Conservation (phyloP, 1,284 basidiomycete species). For the Trametes versicolor region DNA sequence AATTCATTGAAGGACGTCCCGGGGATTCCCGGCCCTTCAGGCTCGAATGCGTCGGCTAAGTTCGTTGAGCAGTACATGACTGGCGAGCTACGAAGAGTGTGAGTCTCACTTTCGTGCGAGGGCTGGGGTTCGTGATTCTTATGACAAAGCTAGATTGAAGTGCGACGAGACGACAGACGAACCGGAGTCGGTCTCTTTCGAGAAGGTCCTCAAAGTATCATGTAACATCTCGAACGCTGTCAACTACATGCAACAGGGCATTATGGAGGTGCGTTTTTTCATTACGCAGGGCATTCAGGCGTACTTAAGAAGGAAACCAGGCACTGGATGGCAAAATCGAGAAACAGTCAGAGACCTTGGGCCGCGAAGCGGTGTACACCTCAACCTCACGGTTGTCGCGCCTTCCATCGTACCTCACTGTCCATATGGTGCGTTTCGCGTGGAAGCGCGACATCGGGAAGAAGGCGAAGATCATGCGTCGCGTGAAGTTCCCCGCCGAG, state of each 20-base stretch:
- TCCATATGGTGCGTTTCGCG: conserved; percentile 96
- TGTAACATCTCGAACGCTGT: conserved; percentile 92
- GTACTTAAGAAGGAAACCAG: conserved; percentile 49
- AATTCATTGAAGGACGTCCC: conserved; percentile 79
- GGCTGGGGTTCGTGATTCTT: not conserved
- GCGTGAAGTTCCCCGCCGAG: conserved; percentile 92
- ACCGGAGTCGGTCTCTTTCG: conserved; percentile 66
- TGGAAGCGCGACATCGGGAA: conserved; percentile 94
- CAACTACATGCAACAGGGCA: conserved; percentile 91
- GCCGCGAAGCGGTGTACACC: conserved; percentile 86
- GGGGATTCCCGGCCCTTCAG: conserved; percentile 50
- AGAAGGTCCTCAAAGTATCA: conserved; percentile 89
- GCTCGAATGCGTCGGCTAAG: conserved; percentile 47
- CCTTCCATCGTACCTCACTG: conserved; percentile 85
- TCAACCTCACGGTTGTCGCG: conserved; percentile 87
- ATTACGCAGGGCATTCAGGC: not conserved
- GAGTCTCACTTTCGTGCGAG: conserved; percentile 43
- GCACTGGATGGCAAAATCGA: conserved; percentile 88
- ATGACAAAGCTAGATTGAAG: conserved; percentile 60
- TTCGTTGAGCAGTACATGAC: conserved; percentile 91
- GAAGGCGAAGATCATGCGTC: conserved; percentile 95
- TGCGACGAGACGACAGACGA: conserved; percentile 89
- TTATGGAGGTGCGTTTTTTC: conserved; percentile 73
- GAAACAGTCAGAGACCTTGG: conserved; percentile 85
- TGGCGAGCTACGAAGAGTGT: conserved; percentile 87